phyloP scores from a whole-genome alignment of 176 grass and related monocot species.

The Ananas comosus region DNA sequence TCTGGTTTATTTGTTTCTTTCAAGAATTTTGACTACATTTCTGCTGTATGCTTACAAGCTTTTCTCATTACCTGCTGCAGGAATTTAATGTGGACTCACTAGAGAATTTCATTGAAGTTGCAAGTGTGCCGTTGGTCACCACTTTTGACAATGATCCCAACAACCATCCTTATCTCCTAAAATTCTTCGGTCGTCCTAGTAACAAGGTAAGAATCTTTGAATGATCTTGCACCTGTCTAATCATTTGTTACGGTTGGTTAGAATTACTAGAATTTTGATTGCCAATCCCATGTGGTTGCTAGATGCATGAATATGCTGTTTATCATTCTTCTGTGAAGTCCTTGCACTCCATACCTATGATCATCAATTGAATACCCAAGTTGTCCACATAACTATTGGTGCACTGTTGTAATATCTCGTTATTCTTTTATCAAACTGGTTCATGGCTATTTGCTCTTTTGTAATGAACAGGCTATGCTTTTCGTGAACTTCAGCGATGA shows the following conservation, averaged over 20 bases:
- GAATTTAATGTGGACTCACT: conserved; percentile 58
- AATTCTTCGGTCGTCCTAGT: conserved; percentile 46
- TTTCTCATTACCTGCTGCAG: conserved; percentile 25
- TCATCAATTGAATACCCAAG: too few relatives aligned
- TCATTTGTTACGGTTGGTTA: conserved; percentile 1
- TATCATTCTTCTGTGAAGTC: too few relatives aligned
- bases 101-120: conserved; percentile 62
- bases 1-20: conserved; percentile 6
- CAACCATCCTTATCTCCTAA: conserved; percentile 71
- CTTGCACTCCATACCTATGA: too few relatives aligned
- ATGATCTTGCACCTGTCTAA: background rate
- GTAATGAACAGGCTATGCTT: conserved; percentile 67
- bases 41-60: background rate
- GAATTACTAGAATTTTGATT: background rate
- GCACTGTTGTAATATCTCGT: background rate
- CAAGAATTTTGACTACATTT: background rate
- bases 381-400: too few relatives aligned
- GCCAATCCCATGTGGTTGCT: background rate
- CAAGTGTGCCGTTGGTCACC: conserved; percentile 64
- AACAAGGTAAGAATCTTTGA: conserved; percentile 48
- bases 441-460: conserved; percentile 4
- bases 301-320: background rate
- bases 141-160: conserved; percentile 43
- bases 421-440: background rate
- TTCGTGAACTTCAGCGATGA: conserved; percentile 57